Evolutionary conservation across 768 basidiomycete species (phyloP).

Genomic region (Panaeolus cyanescens): DNA sequence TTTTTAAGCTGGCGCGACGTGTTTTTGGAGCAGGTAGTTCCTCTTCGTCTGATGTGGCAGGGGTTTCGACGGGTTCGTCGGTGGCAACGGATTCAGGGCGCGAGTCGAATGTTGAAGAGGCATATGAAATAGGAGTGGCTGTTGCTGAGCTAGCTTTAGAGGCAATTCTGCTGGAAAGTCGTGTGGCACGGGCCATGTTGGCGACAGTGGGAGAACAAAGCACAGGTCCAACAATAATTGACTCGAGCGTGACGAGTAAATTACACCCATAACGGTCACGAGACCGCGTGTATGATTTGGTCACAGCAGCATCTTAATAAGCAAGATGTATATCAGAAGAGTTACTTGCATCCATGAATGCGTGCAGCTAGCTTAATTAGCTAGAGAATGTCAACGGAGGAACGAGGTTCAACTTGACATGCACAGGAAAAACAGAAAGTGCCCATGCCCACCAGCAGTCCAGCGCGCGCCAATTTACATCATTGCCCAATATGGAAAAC

Average conservation of each 20-base stretch:
- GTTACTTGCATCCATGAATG: no score
- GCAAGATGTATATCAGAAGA: neutral
- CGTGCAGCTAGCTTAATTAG: no score
- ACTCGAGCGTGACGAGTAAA: neutral
- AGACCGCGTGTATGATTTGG: neutral
- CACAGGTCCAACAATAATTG: neutral
- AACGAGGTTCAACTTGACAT: neutral
- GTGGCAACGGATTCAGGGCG: constrained; percentile 40
- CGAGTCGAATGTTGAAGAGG: constrained; percentile 55
- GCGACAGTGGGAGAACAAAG: neutral
- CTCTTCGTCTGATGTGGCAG: constrained; percentile 53
- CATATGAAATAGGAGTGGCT: constrained; percentile 41
- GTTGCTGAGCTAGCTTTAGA: constrained; percentile 29
- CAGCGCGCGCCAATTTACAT: neutral
- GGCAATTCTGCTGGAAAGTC: constrained; percentile 30
- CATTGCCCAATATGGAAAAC: neutral
- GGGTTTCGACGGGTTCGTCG: constrained; percentile 40
- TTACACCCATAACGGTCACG: neutral
- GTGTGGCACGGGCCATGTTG: constrained; percentile 19
- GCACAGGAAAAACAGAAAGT: neutral
- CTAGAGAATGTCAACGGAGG: no score
- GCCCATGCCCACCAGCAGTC: neutral
- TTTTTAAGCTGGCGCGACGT: constrained; percentile 6
- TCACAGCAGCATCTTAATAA: neutral
- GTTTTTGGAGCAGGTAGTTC: constrained; percentile 13